Evolutionary conservation across 306 rosid genomes (phyloP), one percentile per base, ranked within the genome.

Genomic region (Citrullus amarus): DNA sequence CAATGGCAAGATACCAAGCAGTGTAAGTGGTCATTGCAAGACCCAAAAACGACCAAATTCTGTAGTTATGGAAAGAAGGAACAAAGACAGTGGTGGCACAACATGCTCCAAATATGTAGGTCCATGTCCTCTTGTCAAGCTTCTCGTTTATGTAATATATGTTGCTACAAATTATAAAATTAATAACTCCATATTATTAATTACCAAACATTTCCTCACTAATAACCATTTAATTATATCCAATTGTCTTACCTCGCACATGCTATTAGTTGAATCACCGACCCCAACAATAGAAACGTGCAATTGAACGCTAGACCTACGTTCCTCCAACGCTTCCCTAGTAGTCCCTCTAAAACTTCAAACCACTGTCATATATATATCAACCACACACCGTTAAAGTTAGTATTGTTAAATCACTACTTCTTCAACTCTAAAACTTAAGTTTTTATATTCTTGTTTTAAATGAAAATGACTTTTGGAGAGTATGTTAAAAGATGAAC

Each of bases 101-200:
- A 44, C 98, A 95, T 6, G 98, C 98, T 84, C 97, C 98, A 80
- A 95, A 95, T 76, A 95, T 92, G 72, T 95, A 95, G 6, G 98
- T 92, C 98, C 98, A 95, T 22, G 98, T 95, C 78, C 98, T 92
- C 89, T 95, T 95, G 93, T 95, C 98, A 69, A 95, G 85, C 84
- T 92, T 91, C 56, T 95, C 98, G 39, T 95, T 92, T 83, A 95
- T 95, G 89, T 94, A 94, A 84, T 94, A 94, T 86, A 94, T 94
- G 80, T 94, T 94, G 84, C 98, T 94, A 93, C 78, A 73, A 36
- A 36, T 36, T 36, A 4, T 4, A 3, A 25, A 4, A 36, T 36
- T 36, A 36, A 36, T 25, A 36, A 43, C 48, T 43, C 53, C 53
- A 48, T 10, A 48, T 0, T 48, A 48, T 11, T 48, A 48, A 48